phyloP scores from a whole-genome alignment of 2,329 filamentous ascomycete genomes.

The Verticillium alfalfae region DNA sequence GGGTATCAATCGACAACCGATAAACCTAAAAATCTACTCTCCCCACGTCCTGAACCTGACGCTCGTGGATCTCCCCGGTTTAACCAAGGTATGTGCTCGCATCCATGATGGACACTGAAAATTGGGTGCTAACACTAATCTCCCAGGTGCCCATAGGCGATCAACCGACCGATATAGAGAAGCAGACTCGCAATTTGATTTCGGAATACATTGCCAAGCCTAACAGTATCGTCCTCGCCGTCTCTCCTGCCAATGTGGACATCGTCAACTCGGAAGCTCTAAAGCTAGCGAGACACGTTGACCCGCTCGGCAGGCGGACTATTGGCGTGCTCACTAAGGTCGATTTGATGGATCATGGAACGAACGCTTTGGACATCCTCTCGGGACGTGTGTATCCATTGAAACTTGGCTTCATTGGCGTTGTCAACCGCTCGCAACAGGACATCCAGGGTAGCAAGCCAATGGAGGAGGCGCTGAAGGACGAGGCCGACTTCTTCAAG shows the following conservation, averaged over 20 bases:
- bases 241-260: conserved; percentile 96
- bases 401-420: conserved; percentile 95
- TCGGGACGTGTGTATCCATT: conserved; percentile 93
- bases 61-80: conserved; percentile 86
- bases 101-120: neutral
- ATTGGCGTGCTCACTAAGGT: conserved; percentile 97
- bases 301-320: conserved; percentile 87
- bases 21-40: conserved; percentile 98
- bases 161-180: conserved; percentile 96
- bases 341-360: conserved; percentile 98
- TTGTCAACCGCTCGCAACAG: conserved; percentile 96
- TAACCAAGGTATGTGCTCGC: conserved; percentile 69
- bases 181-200: conserved; percentile 93
- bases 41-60: conserved; percentile 95
- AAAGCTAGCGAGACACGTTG: conserved; percentile 94
- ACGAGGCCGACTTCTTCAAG: conserved; percentile 91
- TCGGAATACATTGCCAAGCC: conserved; percentile 98
- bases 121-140: neutral
- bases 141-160: conserved; percentile 87
- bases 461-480: conserved; percentile 84
- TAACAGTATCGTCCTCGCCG: conserved; percentile 95
- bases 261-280: conserved; percentile 97
- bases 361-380: conserved; percentile 95
- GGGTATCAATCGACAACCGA: conserved; percentile 94
- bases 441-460: conserved; percentile 95